Percentiles rank a stretch among this genome's conserved stretches.
Evolutionary conservation across 1,139 yeast species (phyloP).

Genomic region (Scheffersomyces illinoinensis): DNA sequence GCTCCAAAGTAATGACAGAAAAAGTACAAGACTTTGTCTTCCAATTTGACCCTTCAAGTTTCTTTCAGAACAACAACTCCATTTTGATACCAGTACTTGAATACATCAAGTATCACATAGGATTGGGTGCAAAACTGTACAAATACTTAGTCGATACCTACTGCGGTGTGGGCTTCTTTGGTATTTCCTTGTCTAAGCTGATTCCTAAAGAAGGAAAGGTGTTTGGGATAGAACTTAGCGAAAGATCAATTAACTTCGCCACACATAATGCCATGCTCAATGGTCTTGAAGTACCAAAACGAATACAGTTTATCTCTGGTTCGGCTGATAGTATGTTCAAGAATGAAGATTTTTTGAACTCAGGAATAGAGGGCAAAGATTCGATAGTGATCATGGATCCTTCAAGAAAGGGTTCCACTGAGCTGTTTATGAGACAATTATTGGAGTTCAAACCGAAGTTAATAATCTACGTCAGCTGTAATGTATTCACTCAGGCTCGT

Average conservation of each 20-base stretch:
- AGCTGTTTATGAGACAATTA: constrained; percentile 34
- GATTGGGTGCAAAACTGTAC: constrained; percentile 3
- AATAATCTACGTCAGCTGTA: constrained; percentile 45
- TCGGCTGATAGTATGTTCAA: constrained; percentile 37
- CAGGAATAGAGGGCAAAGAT: constrained; percentile 30
- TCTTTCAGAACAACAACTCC: constrained; percentile 37
- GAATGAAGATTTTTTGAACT: constrained; percentile 22
- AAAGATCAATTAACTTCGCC: constrained; percentile 36
- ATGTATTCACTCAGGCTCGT: constrained; percentile 49
- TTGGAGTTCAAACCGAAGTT: constrained; percentile 37
- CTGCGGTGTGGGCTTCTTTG: constrained; percentile 51
- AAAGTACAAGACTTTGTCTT: constrained; percentile 30
- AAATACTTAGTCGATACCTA: constrained; percentile 43
- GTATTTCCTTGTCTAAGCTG: constrained; percentile 34
- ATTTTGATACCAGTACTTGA: constrained; percentile 39
- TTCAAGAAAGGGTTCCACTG: constrained; percentile 44
- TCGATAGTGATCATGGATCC: constrained; percentile 48
- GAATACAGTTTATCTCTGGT: constrained; percentile 38
- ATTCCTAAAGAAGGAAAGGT: constrained; percentile 35
- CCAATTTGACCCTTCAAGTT: constrained; percentile 35
- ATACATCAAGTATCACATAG: constrained; percentile 28
- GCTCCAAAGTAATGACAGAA: constrained; percentile 29
- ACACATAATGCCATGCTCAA: constrained; percentile 41
- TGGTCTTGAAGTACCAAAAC: constrained; percentile 29
- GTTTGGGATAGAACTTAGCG: constrained; percentile 45